Conservation (phyloP, 2,329 filamentous ascomycete genomes). For the Madurella fahalii region DNA sequence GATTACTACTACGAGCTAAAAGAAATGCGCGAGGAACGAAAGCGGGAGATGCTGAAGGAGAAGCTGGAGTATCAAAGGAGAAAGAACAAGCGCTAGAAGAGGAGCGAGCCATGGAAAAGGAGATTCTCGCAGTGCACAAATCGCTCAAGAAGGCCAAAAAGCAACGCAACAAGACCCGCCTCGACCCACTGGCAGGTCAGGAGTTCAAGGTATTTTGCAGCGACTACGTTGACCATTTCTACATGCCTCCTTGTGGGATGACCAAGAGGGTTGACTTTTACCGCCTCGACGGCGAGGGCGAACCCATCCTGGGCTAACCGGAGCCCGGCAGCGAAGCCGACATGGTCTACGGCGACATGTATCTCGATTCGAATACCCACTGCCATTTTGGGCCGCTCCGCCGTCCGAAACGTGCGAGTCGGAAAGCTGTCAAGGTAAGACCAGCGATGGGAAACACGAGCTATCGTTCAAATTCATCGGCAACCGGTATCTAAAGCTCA, state of each 20-base stretch:
- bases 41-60: not conserved
- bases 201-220: not conserved
- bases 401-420: slow-evolving; percentile 1
- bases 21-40: not conserved
- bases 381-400: slow-evolving; percentile 1
- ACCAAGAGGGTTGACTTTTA: not conserved
- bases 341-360: not conserved
- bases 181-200: not conserved
- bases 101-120: not conserved
- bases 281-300: not conserved
- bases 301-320: not conserved
- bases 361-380: not conserved
- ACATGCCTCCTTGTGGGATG: not conserved
- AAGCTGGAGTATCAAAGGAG: not conserved
- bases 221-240: not conserved
- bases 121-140: not conserved
- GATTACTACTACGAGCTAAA: slow-evolving; percentile 9
- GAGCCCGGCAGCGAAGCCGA: not conserved
- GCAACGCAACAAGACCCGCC: not conserved
- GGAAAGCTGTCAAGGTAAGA: slow-evolving; percentile 1
- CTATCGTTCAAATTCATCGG: slow-evolving; percentile 1
- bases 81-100: not conserved
- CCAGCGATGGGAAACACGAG: not conserved
- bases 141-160: not conserved
- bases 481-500: slow-evolving; percentile 7